Base-by-base conservation (phyloP, 331 rosid genomes). In the Malus hybrid region DNA sequence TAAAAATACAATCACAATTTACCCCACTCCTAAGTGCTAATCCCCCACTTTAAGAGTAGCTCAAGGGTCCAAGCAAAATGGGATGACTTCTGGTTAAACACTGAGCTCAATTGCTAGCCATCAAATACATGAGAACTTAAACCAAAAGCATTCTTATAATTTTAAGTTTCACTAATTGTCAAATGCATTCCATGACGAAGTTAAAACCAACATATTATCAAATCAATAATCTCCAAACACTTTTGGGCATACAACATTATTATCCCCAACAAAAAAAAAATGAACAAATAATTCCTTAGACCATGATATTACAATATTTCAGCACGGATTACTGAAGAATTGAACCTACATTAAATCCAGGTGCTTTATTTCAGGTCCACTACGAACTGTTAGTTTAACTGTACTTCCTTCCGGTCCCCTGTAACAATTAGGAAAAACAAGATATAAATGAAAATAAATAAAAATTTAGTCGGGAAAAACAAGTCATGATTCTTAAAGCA, bases 331-430 rank as follows among this genome's bases (percentile, higher is more conserved):
- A 61, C 65, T 73, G 73, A 72, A 42, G 20, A 76, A 62, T 20
- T 19, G 55, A 70, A 70, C 96, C 88, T 80, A 92, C 99, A 24
- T 79, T 63, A 95, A 81, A 75, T 78, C 80, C 55, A 95, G 76
- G 78, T 83, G 87, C 88, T 89, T 94, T 75, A 84, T 78, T 55
- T 88, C 95, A 36, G 79, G 76, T 66, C 99, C 97, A 85, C 93
- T 90, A 32, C 75, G 84, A 85, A 95, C 81, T n/a, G 97, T 89
- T 84, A 95, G 83, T 71, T 88, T 85, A 83, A 95, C 96, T 13
- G 87, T 72, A 86, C 93, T 95, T 80, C 99, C 97, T 76, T 92
- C 96, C 36, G 96, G 77, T 72, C 99, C 99, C 89, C 99, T 95
- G 89, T 82, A 63, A 80, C 79, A 79, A 42, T 79, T 55, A 85